Base-by-base conservation (phyloP, 2,329 filamentous ascomycete genomes). In the Calonectria pteridis region DNA sequence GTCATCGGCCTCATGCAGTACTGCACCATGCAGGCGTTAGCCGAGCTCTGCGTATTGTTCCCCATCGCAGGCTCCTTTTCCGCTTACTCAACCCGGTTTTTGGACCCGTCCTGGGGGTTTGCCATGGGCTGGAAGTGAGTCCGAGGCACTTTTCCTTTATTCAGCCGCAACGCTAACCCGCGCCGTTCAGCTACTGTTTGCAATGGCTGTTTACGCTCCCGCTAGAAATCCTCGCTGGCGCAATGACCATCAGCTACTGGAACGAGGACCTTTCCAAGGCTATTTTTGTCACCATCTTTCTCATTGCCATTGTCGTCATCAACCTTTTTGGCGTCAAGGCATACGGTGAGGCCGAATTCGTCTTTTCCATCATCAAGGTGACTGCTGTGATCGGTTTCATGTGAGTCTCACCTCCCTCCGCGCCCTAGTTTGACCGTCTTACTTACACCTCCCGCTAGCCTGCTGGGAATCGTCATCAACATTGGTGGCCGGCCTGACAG, bases 41-140 rank as follows among this genome's bases (percentile, higher is more conserved):
- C 96, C 71, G 96, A 98, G 84, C 91, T 98, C 84, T 95, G 96
- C 20, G 95, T 98, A 7, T 85, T 95, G 11, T 98, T 97, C 79
- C 96, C 96, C 1, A 94, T 98, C 26, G 94, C 96, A 20, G 96
- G 96, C 64, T 97, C 95, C 2, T 98, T 98, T 83, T 95, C 95
- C 0, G 93, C 95, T 6, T 98, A 96, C 84, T 97, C 96, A n/a
- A 98, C 95, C 14, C 92, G 96, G 16, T 98, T 98, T 80, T 84
- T 98, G 16, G 95, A 98, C 82, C 96, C 96, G 0, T 96, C 96
- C 0, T 98, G 95, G 95, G 95, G 95, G 0, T 98, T 98, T 81
- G 94, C 95, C 31, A 97, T 98, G 95, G 95, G 95, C 11, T 98
- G 95, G 95, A 98, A 97, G 89, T 94, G 84, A 84, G 91, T 89